These are phyloP conservation scores for Colletotrichum spaethianum DNA, from an alignment of 2,329 filamentous ascomycete species.

Conservation along the genomic window DNA sequence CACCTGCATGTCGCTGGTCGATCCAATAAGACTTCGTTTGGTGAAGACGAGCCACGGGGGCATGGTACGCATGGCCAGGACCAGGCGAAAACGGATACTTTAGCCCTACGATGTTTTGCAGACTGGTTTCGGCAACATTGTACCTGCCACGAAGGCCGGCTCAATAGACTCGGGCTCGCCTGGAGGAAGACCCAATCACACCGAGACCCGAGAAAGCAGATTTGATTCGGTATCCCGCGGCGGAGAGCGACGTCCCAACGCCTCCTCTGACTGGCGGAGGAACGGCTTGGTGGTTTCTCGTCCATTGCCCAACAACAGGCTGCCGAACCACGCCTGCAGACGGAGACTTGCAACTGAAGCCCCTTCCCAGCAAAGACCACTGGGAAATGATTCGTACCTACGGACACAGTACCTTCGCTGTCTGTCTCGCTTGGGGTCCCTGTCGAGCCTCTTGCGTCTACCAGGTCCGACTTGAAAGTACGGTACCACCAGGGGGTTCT, in stretches of 20 bases:
- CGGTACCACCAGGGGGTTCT: background rate
- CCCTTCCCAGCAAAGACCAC: slow-evolving; percentile 1
- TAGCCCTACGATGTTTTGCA: slow-evolving; percentile 7
- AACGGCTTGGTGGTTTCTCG: slow-evolving; percentile 14
- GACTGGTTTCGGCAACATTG: slow-evolving; percentile 31
- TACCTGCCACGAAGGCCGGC: background rate
- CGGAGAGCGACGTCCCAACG: slow-evolving; percentile 15
- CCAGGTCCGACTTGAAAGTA: background rate
- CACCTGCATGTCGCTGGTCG: slow-evolving; percentile 1
- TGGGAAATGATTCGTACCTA: background rate
- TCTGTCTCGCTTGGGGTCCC: slow-evolving; percentile 10
- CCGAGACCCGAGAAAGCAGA: background rate
- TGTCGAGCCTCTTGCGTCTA: slow-evolving; percentile 4
- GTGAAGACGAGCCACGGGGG: slow-evolving; percentile 1
- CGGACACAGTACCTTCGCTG: background rate
- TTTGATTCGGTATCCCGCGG: slow-evolving; percentile 15
- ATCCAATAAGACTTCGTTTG: slow-evolving; percentile 13
- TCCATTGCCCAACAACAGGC: background rate
- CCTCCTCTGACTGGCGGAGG: slow-evolving; percentile 28
- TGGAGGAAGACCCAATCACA: background rate
- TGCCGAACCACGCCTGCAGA: slow-evolving; percentile 12
- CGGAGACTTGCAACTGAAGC: background rate
- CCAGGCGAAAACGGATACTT: slow-evolving; percentile 28
- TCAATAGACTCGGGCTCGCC: slow-evolving; percentile 13
- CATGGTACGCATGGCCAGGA: background rate